phyloP scores from a whole-genome alignment of 306 rosid species.

The Neltuma alba region DNA sequence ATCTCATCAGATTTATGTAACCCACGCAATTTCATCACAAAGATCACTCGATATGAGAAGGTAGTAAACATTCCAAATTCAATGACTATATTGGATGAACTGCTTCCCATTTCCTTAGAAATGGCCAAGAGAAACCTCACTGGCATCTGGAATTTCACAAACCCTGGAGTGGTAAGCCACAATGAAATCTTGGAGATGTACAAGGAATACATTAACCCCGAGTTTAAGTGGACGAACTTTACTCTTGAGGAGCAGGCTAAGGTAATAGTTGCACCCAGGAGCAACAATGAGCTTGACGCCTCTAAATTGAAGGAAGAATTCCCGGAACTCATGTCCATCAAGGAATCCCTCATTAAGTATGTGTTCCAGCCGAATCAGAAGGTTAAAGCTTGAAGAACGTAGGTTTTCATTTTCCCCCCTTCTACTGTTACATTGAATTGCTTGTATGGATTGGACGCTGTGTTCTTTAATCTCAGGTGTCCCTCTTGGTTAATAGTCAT shows the following conservation, averaged over 20 bases:
- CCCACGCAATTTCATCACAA: constrained; percentile 87
- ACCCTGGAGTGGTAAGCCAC: constrained; percentile 96
- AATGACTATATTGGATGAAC: constrained; percentile 87
- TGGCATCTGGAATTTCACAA: constrained; percentile 84
- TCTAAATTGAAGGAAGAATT: constrained; percentile 66
- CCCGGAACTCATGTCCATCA: constrained; percentile 78
- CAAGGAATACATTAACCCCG: constrained; percentile 65
- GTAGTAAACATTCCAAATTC: constrained; percentile 90
- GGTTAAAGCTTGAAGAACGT: constrained; percentile 40
- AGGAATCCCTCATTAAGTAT: constrained; percentile 80
- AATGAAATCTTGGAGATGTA: constrained; percentile 86
- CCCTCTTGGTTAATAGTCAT: constrained; percentile 22
- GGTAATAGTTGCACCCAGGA: constrained; percentile 83
- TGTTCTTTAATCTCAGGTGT: constrained; percentile 19
- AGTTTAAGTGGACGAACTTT: constrained; percentile 75
- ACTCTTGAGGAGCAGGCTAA: constrained; percentile 90
- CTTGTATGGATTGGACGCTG: constrained; percentile 26
- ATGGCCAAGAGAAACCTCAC: constrained; percentile 95
- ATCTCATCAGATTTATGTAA: constrained; percentile 79
- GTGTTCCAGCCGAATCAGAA: constrained; percentile 76
- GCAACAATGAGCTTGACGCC: constrained; percentile 86
- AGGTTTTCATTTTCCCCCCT: constrained; percentile 27
- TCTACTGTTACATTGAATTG: constrained; percentile 32
- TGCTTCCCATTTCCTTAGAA: constrained; percentile 79
- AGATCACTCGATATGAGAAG: constrained; percentile 79